Evolutionary conservation across 371 early-diverging fungal species (phyloP).

Genomic region (Mortierella sp.): DNA sequence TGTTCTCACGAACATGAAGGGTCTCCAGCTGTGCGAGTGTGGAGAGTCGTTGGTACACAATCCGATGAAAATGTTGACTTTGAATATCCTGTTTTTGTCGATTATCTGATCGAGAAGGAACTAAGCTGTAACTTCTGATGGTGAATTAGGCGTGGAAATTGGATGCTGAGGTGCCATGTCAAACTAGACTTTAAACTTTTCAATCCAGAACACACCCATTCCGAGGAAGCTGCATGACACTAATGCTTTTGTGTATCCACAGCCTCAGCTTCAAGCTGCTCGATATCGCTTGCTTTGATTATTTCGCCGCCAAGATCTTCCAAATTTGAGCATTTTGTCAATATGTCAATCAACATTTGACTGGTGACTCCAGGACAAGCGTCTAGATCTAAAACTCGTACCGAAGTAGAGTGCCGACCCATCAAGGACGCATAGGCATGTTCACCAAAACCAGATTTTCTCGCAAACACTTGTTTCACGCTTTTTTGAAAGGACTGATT

Average conservation of each 20-base stretch:
- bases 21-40: not conserved
- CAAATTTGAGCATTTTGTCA: not conserved
- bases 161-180: not conserved
- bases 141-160: not conserved
- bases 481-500: not conserved
- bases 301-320: not conserved
- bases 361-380: not conserved
- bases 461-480: not conserved
- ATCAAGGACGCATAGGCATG: not conserved
- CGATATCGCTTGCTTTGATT: not conserved
- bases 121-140: not conserved
- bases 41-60: not conserved
- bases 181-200: not conserved
- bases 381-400: not conserved
- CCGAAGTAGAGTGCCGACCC: not conserved
- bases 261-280: not conserved
- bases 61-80: not conserved
- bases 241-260: too few relatives aligned
- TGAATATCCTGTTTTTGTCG: not conserved
- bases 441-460: not conserved
- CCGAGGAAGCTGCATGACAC: not conserved
- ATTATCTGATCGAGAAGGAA: too few relatives aligned
- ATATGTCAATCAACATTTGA: not conserved
- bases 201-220: not conserved
- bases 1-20: not conserved